Evolutionary conservation across 2,329 filamentous ascomycete genomes (phyloP), one percentile per base, ranked within the genome.

Genomic region (Dendrostoma leiphaemia): DNA sequence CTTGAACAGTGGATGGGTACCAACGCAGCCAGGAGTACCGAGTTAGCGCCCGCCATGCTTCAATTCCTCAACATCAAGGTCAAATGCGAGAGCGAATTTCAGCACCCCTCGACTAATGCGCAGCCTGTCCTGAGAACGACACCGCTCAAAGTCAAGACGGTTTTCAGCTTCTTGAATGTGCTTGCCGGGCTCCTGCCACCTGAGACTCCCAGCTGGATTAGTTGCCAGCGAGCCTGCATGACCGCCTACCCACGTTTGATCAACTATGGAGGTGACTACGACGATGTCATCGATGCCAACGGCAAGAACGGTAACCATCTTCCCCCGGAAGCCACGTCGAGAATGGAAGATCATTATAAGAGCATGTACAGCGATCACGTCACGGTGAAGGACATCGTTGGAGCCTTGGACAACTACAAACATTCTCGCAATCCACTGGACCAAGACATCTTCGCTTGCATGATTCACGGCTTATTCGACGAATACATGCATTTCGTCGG

Each of bases 321-420:
- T 1, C 88, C 92, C 0, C 78, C 82, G 19, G 84, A 86, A 21
- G 90, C 93, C 51, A 92, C 96, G 62, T 84, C 82, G 60, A 90
- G 91, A 68, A 99, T 99, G 94, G 92, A 97, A 66, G 91, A 97
- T 61, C 87, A 96, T 59, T 99, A 97, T 70, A 97, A 96, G 71
- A 90, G 90, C 65, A 97, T 99, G 92, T 99, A 99, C 68, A 89
- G 90, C 61, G 88, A 90, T 61, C 91, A 97, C 61, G 85, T 92
- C 19, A 88, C 93, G 59, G 89, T 97, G 17, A 84, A 90, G 52
- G 85, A 90, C 51, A 89, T 99, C 60, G 88, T 99, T 48, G 86
- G 89, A 58, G 83, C 91, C 35, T 82, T 99, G 64, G 86, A 91
- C 60, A 82, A 83, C 53, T 96, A 96, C 74, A 97, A 99, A 69